Conservation (phyloP, 495 filamentous ascomycete genomes). For the Xylaria sp. region DNA sequence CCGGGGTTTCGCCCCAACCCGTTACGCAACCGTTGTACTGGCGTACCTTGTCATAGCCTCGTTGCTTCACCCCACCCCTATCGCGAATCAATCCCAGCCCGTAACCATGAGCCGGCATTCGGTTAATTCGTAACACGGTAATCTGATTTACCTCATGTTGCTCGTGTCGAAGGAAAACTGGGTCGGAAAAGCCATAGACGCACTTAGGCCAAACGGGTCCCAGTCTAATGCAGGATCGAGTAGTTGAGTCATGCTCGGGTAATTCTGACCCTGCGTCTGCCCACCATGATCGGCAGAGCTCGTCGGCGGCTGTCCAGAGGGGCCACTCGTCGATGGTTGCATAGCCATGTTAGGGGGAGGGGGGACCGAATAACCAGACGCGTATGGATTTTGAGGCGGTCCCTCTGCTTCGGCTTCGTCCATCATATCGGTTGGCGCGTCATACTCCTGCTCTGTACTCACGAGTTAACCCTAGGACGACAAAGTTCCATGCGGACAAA, state of each 20-base stretch:
- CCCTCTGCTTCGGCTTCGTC: constrained; percentile 77
- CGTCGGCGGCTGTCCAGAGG: constrained; percentile 44
- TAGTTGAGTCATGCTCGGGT: constrained; percentile 68
- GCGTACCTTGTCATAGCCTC: not conserved
- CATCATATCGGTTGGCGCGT: constrained; percentile 92
- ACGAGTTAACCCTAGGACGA: constrained; percentile 83
- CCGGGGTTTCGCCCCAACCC: not conserved
- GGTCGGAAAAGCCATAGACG: constrained; percentile 93
- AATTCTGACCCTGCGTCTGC: constrained; percentile 51
- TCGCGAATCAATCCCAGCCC: not conserved
- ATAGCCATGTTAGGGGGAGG: constrained; percentile 48
- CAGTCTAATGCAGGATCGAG: constrained; percentile 86
- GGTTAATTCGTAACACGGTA: not conserved
- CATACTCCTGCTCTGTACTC: constrained; percentile 97
- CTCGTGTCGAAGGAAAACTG: constrained; percentile 82
- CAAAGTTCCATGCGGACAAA: constrained; percentile 70
- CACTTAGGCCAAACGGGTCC: constrained; percentile 88
- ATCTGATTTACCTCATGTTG: constrained; percentile 55
- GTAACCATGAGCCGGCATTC: not conserved
- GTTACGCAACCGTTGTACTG: not conserved
- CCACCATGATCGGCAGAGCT: constrained; percentile 37
- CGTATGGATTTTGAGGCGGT: constrained; percentile 73
- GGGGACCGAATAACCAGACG: constrained; percentile 44
- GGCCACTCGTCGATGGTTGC: constrained; percentile 50
- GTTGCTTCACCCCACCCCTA: constrained; percentile 1